phyloP scores from a whole-genome alignment of 176 grass and related monocot species.

The Poa pratensis region DNA sequence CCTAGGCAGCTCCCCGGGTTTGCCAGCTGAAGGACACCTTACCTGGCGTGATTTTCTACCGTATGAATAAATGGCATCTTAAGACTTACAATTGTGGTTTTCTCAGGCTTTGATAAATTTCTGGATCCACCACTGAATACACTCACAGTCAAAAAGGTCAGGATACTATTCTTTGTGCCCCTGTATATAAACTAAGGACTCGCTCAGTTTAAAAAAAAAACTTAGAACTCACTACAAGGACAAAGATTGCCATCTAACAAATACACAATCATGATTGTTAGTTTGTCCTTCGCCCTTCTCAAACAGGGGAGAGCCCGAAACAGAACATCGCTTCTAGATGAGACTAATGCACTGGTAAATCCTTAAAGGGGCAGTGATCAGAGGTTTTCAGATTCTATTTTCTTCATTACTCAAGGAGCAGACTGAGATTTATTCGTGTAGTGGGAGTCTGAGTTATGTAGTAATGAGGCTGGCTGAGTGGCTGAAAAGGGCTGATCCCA shows the following conservation, averaged over 20 bases:
- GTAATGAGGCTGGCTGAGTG: neutral
- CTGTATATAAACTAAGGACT: neutral
- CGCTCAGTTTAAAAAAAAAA: neutral
- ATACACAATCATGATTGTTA: neutral
- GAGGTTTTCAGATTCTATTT: neutral
- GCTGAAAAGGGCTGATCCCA: neutral
- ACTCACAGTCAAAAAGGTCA: neutral
- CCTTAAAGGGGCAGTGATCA: neutral
- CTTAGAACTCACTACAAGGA: neutral
- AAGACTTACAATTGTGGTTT: neutral
- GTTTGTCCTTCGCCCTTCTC: neutral
- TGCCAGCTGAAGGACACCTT: neutral
- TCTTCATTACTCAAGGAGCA: neutral
- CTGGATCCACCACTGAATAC: neutral
- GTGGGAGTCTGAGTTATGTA: neutral
- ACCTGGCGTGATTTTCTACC: neutral
- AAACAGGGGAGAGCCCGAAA: neutral
- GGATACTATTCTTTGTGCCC: neutral
- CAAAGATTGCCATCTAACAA: neutral
- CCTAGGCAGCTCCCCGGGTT: slow-evolving; percentile 37
- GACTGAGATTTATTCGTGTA: neutral
- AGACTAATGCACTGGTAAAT: neutral
- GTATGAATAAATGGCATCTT: neutral
- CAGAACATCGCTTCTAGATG: neutral
- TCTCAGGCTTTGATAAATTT: neutral